Conservation (phyloP, 2,329 filamentous ascomycete species). For the Fusarium proliferatum region DNA sequence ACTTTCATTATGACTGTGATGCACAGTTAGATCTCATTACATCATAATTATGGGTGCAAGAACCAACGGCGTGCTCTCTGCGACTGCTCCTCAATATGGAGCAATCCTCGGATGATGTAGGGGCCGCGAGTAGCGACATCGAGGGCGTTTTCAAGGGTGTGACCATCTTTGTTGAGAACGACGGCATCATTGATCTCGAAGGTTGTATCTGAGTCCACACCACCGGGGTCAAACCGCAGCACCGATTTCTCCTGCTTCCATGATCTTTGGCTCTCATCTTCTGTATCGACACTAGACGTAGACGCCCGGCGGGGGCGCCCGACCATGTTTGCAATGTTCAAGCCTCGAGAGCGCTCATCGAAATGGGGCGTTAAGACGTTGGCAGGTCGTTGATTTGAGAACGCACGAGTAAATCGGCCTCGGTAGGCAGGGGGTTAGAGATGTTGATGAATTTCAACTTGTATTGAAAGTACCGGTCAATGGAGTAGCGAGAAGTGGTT, state of each 20-base stretch:
- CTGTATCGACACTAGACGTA: conserved; percentile 58
- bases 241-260: conserved; percentile 52
- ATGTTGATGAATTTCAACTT: not conserved
- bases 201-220: conserved; percentile 63
- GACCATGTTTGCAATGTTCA: conserved; percentile 51
- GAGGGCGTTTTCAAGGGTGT: conserved; percentile 69
- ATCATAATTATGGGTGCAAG: not conserved
- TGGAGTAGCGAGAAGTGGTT: not conserved
- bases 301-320: conserved; percentile 56
- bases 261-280: conserved; percentile 51
- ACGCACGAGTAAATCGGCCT: not conserved
- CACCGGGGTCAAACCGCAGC: conserved; percentile 43
- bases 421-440: not conserved
- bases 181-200: conserved; percentile 71
- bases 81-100: conserved; percentile 62
- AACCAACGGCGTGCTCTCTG: conserved; percentile 52
- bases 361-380: not conserved
- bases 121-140: conserved; percentile 69
- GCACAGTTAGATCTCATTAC: conserved; percentile 23
- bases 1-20: conserved; percentile 49
- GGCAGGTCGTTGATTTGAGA: not conserved
- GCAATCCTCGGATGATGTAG: conserved; percentile 68
- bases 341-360: conserved; percentile 28
- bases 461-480: not conserved
- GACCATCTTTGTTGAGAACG: conserved; percentile 65